Base-by-base conservation (phyloP, 345 rosid genomes). In the Passiflora organensis region DNA sequence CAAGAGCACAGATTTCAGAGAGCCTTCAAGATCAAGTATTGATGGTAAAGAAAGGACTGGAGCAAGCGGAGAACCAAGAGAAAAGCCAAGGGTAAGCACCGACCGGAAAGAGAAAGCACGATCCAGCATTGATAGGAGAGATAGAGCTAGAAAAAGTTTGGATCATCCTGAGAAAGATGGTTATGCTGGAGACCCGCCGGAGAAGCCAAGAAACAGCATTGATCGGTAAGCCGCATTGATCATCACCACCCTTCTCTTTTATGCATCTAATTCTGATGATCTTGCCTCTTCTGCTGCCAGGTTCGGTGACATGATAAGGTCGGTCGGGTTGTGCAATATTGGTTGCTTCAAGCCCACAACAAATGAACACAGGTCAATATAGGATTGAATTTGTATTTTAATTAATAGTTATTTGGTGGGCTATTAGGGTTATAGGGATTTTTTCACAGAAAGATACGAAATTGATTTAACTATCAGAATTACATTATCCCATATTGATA, bases 271-370 rank as follows among this genome's bases (percentile, higher is more conserved):
- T n/a, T 17, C 38, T 8, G n/a, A n/a, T n/a, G 0, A 13, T 44
- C 15, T 65, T 21, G 38, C 13, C 32, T 21, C 36, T 32, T 61
- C n/a, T 68, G 46, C 23, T 75, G 71, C 76, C 84, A 88, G 96
- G 65, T 79, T 91, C 58, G 96, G 97, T 36, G 82, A 43, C 63
- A 87, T 88, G 78, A 81, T 84, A 77, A 84, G 96, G 68, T 86
- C 96, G 1, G 97, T 91, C 19, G 75, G 89, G 62, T 68, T 88
- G 16, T 82, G 95, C 89, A 88, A 88, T 69, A 86, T 91, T 43
- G 87, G 77, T 77, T 91, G 96, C 73, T 91, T 91, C 77, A 84
- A 64, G 85, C 86, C 95, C 21, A 82, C 89, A 0, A 66, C 83
- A 32, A 72, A 37, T 64, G 48, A 61, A 37, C 52, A 51, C 58